Evolutionary conservation across 139 green algal species (phyloP).

Genomic region (Chlorella sp.): DNA sequence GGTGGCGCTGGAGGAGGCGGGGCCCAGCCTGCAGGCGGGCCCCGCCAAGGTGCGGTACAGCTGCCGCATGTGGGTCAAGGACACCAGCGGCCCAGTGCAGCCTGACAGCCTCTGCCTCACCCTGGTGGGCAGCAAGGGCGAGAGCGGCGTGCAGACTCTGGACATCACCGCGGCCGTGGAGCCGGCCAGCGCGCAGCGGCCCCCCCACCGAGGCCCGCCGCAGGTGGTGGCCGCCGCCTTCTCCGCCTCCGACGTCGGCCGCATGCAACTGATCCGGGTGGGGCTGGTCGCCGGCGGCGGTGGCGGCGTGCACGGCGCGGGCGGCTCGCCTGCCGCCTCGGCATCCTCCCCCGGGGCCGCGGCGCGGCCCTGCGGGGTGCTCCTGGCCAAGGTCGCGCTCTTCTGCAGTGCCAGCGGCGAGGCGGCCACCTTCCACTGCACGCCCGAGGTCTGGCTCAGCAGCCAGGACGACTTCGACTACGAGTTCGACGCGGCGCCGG

Average conservation of each 20-base stretch:
- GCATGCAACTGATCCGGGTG: slow-evolving; percentile 14
- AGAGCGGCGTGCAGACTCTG: slow-evolving; percentile 7
- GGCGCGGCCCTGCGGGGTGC: slow-evolving; percentile 4
- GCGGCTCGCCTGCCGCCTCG: too few species aligned
- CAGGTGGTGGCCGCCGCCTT: not conserved
- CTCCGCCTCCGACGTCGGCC: slow-evolving; percentile 8
- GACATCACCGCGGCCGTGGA: not conserved
- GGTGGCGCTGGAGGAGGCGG: slow-evolving; percentile 13
- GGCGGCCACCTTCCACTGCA: slow-evolving; percentile 8
- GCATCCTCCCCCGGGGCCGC: too few species aligned
- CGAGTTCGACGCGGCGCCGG: slow-evolving; percentile 5
- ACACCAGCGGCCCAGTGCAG: not conserved
- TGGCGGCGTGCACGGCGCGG: too few species aligned
- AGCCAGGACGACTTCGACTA: slow-evolving; percentile 8
- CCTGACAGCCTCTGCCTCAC: slow-evolving; percentile 15
- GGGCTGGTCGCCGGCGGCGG: slow-evolving; percentile 15
- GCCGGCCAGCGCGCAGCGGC: not conserved
- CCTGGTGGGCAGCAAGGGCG: slow-evolving; percentile 4
- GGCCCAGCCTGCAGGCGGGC: slow-evolving; percentile 1
- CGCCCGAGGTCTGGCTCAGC: slow-evolving; percentile 22
- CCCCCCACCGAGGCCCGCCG: not conserved
- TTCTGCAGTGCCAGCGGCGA: slow-evolving; percentile 17
- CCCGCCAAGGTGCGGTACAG: slow-evolving; percentile 9
- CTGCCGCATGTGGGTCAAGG: not conserved
- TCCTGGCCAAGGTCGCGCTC: not conserved